Conservation (phyloP, 495 filamentous ascomycete genomes). For the Sporormia fimetaria region DNA sequence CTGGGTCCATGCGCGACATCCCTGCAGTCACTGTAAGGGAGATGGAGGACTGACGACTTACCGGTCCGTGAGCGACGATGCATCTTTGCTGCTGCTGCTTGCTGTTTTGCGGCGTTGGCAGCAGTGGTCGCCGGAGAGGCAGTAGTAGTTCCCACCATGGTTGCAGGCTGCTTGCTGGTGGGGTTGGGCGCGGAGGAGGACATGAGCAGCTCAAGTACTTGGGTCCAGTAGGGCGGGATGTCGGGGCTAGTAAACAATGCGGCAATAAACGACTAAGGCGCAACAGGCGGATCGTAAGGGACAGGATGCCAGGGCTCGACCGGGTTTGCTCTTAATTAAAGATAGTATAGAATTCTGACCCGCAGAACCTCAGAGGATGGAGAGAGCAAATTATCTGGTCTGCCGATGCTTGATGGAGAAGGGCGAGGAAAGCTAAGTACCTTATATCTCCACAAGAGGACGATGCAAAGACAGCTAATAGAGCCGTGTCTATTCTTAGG, state of each 20-base stretch:
- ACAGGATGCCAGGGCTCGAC: constrained; percentile 26
- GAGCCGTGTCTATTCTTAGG: constrained; percentile 32
- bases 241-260: constrained; percentile 28
- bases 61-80: constrained; percentile 90
- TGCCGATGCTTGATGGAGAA: constrained; percentile 17
- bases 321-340: constrained; percentile 32
- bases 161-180: constrained; percentile 29
- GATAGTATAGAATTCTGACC: constrained; percentile 32
- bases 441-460: constrained; percentile 34
- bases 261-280: constrained; percentile 27
- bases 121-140: no score
- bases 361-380: constrained; percentile 25
- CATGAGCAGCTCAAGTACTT: constrained; percentile 26
- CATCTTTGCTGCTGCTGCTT: constrained; percentile 63
- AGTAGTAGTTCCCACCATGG: constrained; percentile 38
- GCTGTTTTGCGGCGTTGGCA: constrained; percentile 41
- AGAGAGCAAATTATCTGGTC: constrained; percentile 34
- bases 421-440: constrained; percentile 23
- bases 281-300: constrained; percentile 28
- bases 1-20: constrained; percentile 23
- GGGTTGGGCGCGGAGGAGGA: constrained; percentile 25
- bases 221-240: constrained; percentile 21
- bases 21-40: constrained; percentile 24
- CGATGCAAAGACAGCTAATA: constrained; percentile 28
- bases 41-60: constrained; percentile 16